Base-by-base conservation (phyloP, 345 rosid genomes). In the Heritiera fomes region DNA sequence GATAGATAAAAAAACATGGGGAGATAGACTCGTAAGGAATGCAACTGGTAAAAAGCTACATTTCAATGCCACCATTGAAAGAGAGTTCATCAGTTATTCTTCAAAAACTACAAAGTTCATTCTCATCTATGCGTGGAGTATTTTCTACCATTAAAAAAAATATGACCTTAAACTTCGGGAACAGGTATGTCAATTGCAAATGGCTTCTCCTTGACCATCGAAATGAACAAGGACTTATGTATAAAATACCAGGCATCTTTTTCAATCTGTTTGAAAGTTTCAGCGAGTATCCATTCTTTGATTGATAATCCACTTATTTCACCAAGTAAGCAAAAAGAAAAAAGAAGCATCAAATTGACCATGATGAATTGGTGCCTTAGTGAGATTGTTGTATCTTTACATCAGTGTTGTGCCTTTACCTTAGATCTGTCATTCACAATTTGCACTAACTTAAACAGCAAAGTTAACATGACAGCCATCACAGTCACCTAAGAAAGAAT, bases 381-480 rank as follows among this genome's bases (percentile, higher is more conserved):
- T 28, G 12, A 12, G 3, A 13, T 32, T 32, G 23, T 50, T 14
- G 15, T 3, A 52, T 32, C 61, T 34, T 1, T 34, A 53, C 47
- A 34, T 17, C 47, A 32, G 38, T 4, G 5, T 32, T 23, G 28
- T 23, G 28, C 0, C 28, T 23, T 23, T 32, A 52, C 47, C 62
- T 47, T 32, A 72, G 61, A 52, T 18, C 46, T 17, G 62, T 53
- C 46, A 30, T 32, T 72, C 47, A 53, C 15, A 32, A 50, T 15
- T 71, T 17, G 47, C 30, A 52, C 8, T 53, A 72, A 72, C 38
- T 32, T 53, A 34, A 53, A 34, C 30, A 52, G 17, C 20, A 72
- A 32, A 72, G 75, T 62, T 18, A 72, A 47, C 56, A 69, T 23
- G n/a, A 34, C 28, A 72, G 75, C 20, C 74, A 53, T 34, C 46